These are phyloP conservation scores for Candida bentonensis DNA, from an alignment of 805 yeast genomes.

Conservation along the genomic window DNA sequence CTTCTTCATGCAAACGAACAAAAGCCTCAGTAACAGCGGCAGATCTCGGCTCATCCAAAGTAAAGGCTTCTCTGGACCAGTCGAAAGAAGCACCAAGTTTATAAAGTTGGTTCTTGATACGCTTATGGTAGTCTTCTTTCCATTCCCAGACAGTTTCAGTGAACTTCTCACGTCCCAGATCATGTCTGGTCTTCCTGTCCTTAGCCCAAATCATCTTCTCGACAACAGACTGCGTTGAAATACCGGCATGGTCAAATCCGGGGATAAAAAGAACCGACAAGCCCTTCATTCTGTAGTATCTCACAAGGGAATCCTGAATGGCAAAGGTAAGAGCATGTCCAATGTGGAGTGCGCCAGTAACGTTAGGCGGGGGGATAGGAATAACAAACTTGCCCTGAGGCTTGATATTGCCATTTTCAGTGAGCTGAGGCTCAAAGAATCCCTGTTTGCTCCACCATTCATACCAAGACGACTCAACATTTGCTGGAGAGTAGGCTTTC, in stretches of 20 bases:
- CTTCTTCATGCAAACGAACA: constrained; percentile 84
- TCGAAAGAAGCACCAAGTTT: constrained; percentile 94
- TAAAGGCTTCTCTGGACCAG: constrained; percentile 91
- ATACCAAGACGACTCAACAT: constrained; percentile 95
- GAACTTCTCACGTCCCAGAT: constrained; percentile 84
- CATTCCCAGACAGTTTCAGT: constrained; percentile 90
- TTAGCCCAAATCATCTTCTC: constrained; percentile 90
- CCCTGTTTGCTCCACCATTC: constrained; percentile 92
- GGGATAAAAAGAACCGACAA: constrained; percentile 86
- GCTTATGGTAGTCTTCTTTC: constrained; percentile 85
- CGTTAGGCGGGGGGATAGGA: constrained; percentile 99
- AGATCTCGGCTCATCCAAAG: constrained; percentile 65
- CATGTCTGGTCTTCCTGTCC: constrained; percentile 84
- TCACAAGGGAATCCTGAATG: constrained; percentile 83
- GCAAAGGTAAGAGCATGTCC: constrained; percentile 96
- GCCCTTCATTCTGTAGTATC: constrained; percentile 95
- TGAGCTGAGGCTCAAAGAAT: constrained; percentile 74
- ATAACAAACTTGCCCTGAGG: constrained; percentile 79
- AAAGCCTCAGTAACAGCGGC: constrained; percentile 84
- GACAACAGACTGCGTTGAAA: constrained; percentile 95
- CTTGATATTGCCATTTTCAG: constrained; percentile 56
- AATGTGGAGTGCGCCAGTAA: constrained; percentile 96
- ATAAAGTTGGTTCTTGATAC: constrained; percentile 72
- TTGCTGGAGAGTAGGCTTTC: constrained; percentile 84
- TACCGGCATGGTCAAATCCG: constrained; percentile 98